Conservation (phyloP, 768 basidiomycete species). For the Hygrocybe punicea region DNA sequence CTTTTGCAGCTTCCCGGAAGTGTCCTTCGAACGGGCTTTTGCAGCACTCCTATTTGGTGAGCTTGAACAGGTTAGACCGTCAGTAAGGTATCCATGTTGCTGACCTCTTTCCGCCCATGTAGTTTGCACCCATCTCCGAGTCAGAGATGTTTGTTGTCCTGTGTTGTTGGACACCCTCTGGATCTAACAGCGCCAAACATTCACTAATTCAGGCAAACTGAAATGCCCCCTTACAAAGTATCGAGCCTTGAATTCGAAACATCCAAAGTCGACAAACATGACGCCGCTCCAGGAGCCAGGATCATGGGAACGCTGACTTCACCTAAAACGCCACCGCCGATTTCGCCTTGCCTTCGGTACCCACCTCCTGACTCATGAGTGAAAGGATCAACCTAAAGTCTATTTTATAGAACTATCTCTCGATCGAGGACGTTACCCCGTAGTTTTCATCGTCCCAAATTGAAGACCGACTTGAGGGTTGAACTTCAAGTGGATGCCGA, state of each 20-base stretch:
- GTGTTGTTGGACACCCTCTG: background rate
- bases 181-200: background rate
- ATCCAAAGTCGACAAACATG: background rate
- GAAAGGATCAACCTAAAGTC: background rate
- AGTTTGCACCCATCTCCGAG: slow-evolving; percentile 52
- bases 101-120: slow-evolving; percentile 72
- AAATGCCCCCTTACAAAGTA: background rate
- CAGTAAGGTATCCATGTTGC: slow-evolving; percentile 2
- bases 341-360: background rate
- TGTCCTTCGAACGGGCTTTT: slow-evolving; percentile 56
- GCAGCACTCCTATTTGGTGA: slow-evolving; percentile 48
- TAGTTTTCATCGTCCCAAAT: background rate
- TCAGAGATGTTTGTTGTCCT: background rate
- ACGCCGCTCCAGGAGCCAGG: background rate
- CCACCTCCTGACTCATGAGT: background rate
- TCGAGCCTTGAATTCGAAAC: background rate
- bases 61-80: background rate
- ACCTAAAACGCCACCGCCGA: background rate
- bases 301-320: background rate
- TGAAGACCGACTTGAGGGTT: background rate
- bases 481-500: background rate
- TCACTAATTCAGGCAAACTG: background rate
- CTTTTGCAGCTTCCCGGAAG: slow-evolving; percentile 52
- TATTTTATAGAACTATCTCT: background rate
- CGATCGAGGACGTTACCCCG: slow-evolving; percentile 1